Conservation (phyloP, 176 grass and related monocot species). For the Otatea glauca region DNA sequence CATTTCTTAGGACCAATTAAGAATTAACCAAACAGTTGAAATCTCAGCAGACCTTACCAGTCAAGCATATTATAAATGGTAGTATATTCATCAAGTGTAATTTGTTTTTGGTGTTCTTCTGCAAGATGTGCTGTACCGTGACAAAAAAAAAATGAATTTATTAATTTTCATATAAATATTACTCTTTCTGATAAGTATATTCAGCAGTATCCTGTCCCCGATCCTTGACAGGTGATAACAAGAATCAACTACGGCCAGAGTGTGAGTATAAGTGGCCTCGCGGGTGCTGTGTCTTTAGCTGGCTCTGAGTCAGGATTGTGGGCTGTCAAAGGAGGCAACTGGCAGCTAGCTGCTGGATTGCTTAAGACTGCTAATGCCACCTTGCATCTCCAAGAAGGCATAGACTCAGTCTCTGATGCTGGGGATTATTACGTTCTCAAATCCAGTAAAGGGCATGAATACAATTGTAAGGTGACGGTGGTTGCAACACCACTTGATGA, state of each 20-base stretch:
- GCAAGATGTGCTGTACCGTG: background rate
- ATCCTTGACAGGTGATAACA: conserved; percentile 74
- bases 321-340: conserved; percentile 84
- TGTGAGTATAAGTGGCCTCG: conserved; percentile 73
- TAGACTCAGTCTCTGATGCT: conserved; percentile 64
- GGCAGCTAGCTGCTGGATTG: conserved; percentile 73
- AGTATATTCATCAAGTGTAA: background rate
- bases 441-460: conserved; percentile 69
- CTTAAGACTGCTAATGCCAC: conserved; percentile 68
- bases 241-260: conserved; percentile 96
- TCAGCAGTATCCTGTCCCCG: background rate
- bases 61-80: background rate
- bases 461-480: conserved; percentile 70
- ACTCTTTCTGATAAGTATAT: background rate
- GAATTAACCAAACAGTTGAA: background rate
- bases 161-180: background rate
- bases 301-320: conserved; percentile 82
- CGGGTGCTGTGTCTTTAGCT: conserved; percentile 81
- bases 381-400: conserved; percentile 80
- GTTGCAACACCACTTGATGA: conserved; percentile 88
- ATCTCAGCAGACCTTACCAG: background rate
- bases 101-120: background rate
- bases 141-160: background rate
- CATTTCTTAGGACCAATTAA: background rate
- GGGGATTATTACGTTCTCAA: conserved; percentile 76